A percentile compares a stretch with the other conserved stretches of the same genome.
phyloP scores from a whole-genome alignment of 768 basidiomycete genomes.

The Termitomyces sp. region DNA sequence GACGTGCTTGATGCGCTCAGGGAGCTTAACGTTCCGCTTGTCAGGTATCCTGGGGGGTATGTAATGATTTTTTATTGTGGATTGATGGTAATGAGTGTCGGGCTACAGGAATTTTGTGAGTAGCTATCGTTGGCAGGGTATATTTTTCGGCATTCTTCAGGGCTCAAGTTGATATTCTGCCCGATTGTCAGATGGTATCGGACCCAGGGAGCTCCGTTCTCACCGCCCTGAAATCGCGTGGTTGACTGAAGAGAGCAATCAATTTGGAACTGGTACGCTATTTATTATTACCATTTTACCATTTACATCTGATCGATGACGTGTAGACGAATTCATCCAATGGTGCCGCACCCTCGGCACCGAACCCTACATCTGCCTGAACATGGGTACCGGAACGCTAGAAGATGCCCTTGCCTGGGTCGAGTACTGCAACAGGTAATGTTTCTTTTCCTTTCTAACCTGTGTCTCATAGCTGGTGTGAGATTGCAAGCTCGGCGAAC shows the following conservation, averaged over 20 bases:
- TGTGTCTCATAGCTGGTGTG: neutral
- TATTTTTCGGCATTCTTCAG: neutral
- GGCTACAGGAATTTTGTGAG: conserved; percentile 41
- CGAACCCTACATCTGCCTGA: conserved; percentile 56
- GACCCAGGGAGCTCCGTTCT: conserved; percentile 42
- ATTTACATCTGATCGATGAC: neutral
- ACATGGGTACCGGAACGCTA: conserved; percentile 61
- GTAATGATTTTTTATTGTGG: neutral
- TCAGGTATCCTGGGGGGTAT: conserved; percentile 50
- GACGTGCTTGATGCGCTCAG: conserved; percentile 43
- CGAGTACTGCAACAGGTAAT: conserved; percentile 56
- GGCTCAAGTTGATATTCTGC: neutral
- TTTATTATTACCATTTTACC: neutral
- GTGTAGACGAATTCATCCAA: conserved; percentile 42
- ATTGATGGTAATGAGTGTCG: neutral
- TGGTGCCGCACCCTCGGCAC: conserved; percentile 47
- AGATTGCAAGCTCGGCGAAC: conserved; percentile 25
- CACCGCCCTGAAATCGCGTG: conserved; percentile 57
- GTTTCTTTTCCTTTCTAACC: too few species aligned
- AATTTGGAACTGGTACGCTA: conserved; percentile 46
- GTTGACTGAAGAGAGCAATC: conserved; percentile 55
- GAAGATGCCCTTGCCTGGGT: conserved; percentile 57
- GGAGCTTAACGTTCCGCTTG: conserved; percentile 41
- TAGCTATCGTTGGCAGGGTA: conserved; percentile 51
- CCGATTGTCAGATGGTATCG: conserved; percentile 38